Conservation (phyloP, 768 basidiomycete species). For the Cyclocybe aegerita region DNA sequence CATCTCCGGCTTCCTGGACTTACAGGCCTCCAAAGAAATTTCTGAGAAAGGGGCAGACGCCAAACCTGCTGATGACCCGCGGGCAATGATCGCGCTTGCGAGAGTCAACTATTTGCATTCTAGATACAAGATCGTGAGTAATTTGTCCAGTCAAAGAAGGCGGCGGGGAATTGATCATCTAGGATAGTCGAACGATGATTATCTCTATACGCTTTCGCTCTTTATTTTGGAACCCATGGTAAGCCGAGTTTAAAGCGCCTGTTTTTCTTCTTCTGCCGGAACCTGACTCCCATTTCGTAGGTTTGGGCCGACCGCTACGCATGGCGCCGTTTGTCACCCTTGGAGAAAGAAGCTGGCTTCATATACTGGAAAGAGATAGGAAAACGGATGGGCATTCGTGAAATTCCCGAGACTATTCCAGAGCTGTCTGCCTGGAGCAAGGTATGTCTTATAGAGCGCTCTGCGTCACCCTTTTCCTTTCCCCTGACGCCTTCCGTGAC, state of each 20-base stretch:
- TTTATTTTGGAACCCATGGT: constrained; percentile 41
- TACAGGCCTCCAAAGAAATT: constrained; percentile 7
- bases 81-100: constrained; percentile 39
- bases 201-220: constrained; percentile 38
- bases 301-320: constrained; percentile 40
- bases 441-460: too few relatives aligned
- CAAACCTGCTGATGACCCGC: constrained; percentile 33
- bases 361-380: constrained; percentile 48
- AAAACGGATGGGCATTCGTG: constrained; percentile 42
- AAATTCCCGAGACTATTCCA: constrained; percentile 41
- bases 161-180: neutral
- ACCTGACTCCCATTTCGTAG: constrained; percentile 17
- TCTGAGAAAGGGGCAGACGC: constrained; percentile 4
- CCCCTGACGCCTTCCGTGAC: too few relatives aligned
- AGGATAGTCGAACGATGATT: constrained; percentile 37
- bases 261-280: neutral
- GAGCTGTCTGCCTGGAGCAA: constrained; percentile 37
- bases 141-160: neutral
- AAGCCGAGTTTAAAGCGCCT: constrained; percentile 11
- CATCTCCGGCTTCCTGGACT: constrained; percentile 24
- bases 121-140: constrained; percentile 37
- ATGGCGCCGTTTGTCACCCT: constrained; percentile 42
- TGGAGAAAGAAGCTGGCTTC: constrained; percentile 43
- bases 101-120: constrained; percentile 44
- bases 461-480: too few relatives aligned